These are phyloP conservation scores for Lecanicillium sp. DNA, from an alignment of 2,329 filamentous ascomycete species.

Conservation along the genomic window DNA sequence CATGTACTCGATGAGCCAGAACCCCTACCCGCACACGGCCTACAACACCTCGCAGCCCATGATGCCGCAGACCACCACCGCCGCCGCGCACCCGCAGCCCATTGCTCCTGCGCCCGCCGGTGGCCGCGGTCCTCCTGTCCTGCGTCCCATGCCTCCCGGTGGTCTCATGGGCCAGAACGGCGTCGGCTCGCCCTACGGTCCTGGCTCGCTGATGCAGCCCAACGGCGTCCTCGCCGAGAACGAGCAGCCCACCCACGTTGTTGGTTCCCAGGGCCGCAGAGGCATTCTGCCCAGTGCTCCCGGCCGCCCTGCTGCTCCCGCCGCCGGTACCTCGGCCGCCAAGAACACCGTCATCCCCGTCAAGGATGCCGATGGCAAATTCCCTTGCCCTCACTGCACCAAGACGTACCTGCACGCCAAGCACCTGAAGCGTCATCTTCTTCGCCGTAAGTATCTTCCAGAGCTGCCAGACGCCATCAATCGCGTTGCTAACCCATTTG, in stretches of 20 bases:
- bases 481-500: not conserved
- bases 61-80: slow-evolving; percentile 60
- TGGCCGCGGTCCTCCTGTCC: slow-evolving; percentile 50
- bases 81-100: slow-evolving; percentile 66
- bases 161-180: slow-evolving; percentile 55
- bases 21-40: slow-evolving; percentile 48
- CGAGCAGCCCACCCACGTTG: slow-evolving; percentile 78
- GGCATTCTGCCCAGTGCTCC: slow-evolving; percentile 89
- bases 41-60: slow-evolving; percentile 54
- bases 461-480: too few species aligned
- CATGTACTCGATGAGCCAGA: slow-evolving; percentile 50
- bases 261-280: slow-evolving; percentile 87
- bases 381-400: slow-evolving; percentile 94
- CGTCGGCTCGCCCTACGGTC: slow-evolving; percentile 55
- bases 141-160: slow-evolving; percentile 66
- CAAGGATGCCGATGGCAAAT: slow-evolving; percentile 97
- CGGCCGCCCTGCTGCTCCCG: slow-evolving; percentile 71
- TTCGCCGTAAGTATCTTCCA: slow-evolving; percentile 73
- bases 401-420: slow-evolving; percentile 98
- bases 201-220: slow-evolving; percentile 51
- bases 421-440: slow-evolving; percentile 91
- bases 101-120: slow-evolving; percentile 65
- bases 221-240: slow-evolving; percentile 49
- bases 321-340: slow-evolving; percentile 58
- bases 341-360: slow-evolving; percentile 83